Evolutionary conservation across 1,284 basidiomycete species (phyloP), one percentile per base, ranked within the genome.

Genomic region (Sphaerobolus stellatus): DNA sequence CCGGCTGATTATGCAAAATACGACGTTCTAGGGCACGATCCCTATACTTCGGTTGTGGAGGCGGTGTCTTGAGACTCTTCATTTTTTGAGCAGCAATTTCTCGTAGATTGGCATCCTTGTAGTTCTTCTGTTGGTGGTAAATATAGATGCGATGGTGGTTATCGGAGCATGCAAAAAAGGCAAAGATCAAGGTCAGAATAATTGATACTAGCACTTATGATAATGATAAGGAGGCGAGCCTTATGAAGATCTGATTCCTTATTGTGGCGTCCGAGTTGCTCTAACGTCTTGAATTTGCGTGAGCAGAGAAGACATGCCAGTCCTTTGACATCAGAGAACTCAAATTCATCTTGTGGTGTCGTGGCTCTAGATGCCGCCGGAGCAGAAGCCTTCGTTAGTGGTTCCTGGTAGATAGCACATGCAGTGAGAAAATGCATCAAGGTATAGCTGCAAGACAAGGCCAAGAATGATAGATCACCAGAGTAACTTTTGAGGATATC

Each of bases 181-280:
- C 6, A 47, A 46, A 48, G 24, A 41, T 27, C 27, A 58, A 28
- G 56, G 1, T 57, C 48, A 70, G 22, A 27, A 16, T 41, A 13
- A 20, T 36, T 24, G 11, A 36, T 36, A 63, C 74, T 50, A 75
- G 73, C 56, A 57, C 58, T 66, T 64, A 62, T 56, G 61, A 59
- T 56, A 61, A 66, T 63, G 45, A 58, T 58, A 68, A 57, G 65
- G 49, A 66, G 59, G 70, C 76, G 72, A 79, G 81, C 94, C 88
- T 96, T 97, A 75, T 98, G 94, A 59, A 98, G 75, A 66, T 90
- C 90, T 25, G 94, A 97, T 72, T 92, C 88, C 60, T 85, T 88
- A 67, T 89, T 92, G 67, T 98, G 94, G 38, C 92, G 84, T 65
- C 81, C 84, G 45, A 97, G 77, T 62, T 91, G 84, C 13, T 95